Conservation (phyloP, 208 protist genomes). For the Acanthamoeba sp. region DNA sequence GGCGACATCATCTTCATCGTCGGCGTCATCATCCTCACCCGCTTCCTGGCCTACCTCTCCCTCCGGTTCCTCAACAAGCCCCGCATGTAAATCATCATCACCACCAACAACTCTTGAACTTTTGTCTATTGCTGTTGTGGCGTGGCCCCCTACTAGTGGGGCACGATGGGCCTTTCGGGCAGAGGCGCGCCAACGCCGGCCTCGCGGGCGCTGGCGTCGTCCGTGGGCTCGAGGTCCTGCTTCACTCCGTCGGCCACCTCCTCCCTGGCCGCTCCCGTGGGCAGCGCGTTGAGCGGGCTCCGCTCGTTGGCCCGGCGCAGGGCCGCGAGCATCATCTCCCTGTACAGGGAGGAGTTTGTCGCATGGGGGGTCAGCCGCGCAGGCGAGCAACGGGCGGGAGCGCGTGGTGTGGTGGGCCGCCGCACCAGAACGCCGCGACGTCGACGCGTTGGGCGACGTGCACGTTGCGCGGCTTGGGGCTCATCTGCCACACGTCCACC, state of each 20-base stretch:
- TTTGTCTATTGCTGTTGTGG: too few species aligned
- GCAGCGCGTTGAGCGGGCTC: slow-evolving; percentile 32
- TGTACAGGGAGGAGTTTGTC: not conserved
- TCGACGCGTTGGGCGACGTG: slow-evolving; percentile 46
- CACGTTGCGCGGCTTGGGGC: slow-evolving; percentile 14
- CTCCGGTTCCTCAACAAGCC: slow-evolving; percentile 70
- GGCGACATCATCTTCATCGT: slow-evolving; percentile 73
- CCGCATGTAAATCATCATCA: slow-evolving; percentile 10
- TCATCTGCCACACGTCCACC: slow-evolving; percentile 68
- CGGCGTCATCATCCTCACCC: slow-evolving; percentile 34
- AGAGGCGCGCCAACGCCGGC: not conserved
- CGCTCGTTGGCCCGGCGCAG: not conserved
- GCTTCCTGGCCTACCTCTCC: slow-evolving; percentile 46
- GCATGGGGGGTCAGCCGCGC: not conserved
- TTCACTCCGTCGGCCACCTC: not conserved
- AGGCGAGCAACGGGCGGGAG: not conserved
- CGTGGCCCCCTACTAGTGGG: not conserved
- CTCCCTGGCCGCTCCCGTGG: not conserved
- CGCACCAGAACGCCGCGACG: slow-evolving; percentile 45
- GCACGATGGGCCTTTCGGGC: not conserved
- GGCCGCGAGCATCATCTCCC: slow-evolving; percentile 53
- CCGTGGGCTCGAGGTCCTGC: not conserved
- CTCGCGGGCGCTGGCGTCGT: not conserved
- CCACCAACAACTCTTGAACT: too few species aligned
- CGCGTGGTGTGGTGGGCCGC: not conserved